phyloP scores from a whole-genome alignment of 2,329 filamentous ascomycete genomes.

The Paramyrothecium sp. region DNA sequence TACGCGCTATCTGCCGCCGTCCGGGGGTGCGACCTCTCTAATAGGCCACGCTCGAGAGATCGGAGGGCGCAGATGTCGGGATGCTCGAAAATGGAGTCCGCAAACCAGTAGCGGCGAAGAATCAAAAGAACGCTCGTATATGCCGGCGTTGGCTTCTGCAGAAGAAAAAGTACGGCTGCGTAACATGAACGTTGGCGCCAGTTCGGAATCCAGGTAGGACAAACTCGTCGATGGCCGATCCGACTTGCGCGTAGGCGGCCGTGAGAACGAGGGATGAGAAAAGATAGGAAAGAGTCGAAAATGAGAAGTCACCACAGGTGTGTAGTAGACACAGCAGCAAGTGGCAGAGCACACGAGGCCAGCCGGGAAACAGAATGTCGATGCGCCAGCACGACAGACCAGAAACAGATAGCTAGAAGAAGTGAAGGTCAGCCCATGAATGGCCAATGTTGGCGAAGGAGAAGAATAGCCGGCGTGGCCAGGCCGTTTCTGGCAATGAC shows the following conservation, averaged over 20 bases:
- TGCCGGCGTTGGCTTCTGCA: conserved; percentile 15
- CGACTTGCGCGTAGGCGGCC: conserved; percentile 13
- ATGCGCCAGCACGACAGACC: not conserved
- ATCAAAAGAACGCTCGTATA: conserved; percentile 15
- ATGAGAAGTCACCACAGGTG: not conserved
- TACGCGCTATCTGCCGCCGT: conserved; percentile 14
- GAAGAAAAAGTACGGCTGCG: conserved; percentile 16
- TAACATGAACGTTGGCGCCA: conserved; percentile 19
- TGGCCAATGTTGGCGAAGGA: not conserved
- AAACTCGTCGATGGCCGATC: conserved; percentile 11
- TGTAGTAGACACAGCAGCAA: not conserved
- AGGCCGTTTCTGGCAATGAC: not conserved
- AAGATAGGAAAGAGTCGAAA: conserved; percentile 3
- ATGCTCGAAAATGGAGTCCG: conserved; percentile 10
- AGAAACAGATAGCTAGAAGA: not conserved
- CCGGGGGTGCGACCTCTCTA: conserved; percentile 11
- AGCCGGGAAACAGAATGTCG: not conserved
- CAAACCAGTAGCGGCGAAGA: conserved; percentile 1
- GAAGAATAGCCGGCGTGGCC: not conserved
- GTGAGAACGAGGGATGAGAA: conserved; percentile 6
- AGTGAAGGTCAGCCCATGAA: not conserved
- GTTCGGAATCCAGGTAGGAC: conserved; percentile 18
- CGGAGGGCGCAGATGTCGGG: conserved; percentile 14
- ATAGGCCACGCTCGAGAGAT: conserved; percentile 13
- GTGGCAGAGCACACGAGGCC: not conserved